phyloP scores from a whole-genome alignment of 305 asterid genomes.

The Solanum chacoense region DNA sequence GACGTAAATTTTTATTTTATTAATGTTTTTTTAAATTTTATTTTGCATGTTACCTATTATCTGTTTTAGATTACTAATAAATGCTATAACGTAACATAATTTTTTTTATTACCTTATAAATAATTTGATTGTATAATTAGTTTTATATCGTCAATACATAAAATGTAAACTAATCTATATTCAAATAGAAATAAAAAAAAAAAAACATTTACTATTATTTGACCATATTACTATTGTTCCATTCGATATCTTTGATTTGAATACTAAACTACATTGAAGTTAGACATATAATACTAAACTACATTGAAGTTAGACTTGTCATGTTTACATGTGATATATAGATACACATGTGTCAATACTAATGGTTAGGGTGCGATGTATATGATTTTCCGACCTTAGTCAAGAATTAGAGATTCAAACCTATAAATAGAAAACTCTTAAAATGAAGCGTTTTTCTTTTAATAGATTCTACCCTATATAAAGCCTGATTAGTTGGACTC shows the following conservation, averaged over 20 bases:
- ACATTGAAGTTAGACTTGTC: too few relatives aligned
- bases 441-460: background rate
- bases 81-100: background rate
- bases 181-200: too few relatives aligned
- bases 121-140: background rate
- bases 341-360: background rate
- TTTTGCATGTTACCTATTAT: background rate
- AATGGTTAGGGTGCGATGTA: background rate
- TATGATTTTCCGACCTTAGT: background rate
- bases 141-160: too few relatives aligned
- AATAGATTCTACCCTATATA: background rate
- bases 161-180: background rate
- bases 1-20: too few relatives aligned
- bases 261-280: background rate
- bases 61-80: background rate
- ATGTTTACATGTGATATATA: background rate
- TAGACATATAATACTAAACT: background rate
- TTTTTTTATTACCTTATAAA: background rate
- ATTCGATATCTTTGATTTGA: background rate
- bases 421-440: background rate
- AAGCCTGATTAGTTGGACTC: background rate
- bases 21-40: too few relatives aligned
- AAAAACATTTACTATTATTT: background rate
- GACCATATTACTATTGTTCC: background rate
- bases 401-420: background rate